Evolutionary conservation across 257 asterid genomes (phyloP), one percentile per base, ranked within the genome.

Genomic region (Primulina tabacum): DNA sequence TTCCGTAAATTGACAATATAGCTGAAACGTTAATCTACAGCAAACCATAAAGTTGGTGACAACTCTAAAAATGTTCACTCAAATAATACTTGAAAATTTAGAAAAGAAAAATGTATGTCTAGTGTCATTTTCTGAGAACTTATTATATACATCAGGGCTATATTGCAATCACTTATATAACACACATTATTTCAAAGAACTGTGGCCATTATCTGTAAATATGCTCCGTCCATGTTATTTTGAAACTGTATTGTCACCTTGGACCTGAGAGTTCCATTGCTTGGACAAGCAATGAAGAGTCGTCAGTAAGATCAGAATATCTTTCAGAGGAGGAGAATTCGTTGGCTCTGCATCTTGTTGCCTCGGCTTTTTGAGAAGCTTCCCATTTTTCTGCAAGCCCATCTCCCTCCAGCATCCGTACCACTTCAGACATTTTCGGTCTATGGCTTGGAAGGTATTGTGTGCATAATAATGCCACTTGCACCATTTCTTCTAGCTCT

Each of bases 341-440:
- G 26, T 93, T 93, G 3, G 88, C 83, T 72, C 91, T 78, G 75
- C 88, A 82, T 59, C 89, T 85, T 0, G 86, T 80, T 5, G 90
- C 71, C 75, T 87, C 96, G 1, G 88, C 89, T 73, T 88, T 88
- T 66, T 87, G 97, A 6, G 98, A 88, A 20, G 95, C 96, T 78
- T 89, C 99, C 99, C 99, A 94, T 77, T 89, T 94, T 60, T 94
- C 97, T 2, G 95, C 97, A 0, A 91, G 95, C 56, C 97, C 99
- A 28, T 90, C 99, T 6, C 99, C 99, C 82, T 88, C 97, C 0
- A 94, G 90, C 99, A 94, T 91, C 68, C 97, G 76, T 4, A 94
- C 95, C 50, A 94, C 97, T 74, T 94, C 97, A 14, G 97, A 89
- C 97, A 91, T 94, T 78, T 84, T 94, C 21, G 99, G 99, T 67